Evolutionary conservation across 805 yeast genomes (phyloP).

Genomic region (Tetrapisispora iriomotensis): DNA sequence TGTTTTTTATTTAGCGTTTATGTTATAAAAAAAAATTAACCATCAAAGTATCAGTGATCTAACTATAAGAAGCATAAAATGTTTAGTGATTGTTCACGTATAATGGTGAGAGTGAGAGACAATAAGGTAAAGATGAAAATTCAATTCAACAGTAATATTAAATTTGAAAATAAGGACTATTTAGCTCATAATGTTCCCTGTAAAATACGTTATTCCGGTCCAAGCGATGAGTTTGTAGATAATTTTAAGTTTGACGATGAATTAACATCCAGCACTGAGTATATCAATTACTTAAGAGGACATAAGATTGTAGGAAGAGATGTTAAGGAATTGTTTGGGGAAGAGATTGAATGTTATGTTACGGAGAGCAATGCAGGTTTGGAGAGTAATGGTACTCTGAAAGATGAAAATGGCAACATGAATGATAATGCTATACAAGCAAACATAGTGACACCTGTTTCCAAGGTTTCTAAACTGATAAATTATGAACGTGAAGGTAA

Average conservation of each 20-base stretch:
- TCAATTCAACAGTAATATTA: constrained; percentile 1
- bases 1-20: too few relatives aligned
- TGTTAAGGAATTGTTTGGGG: constrained; percentile 2
- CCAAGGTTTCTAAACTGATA: constrained; percentile 7
- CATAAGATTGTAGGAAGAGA: constrained; percentile 27
- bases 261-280: too few relatives aligned
- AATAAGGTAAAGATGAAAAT: not conserved
- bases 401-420: not conserved
- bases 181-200: constrained; percentile 18
- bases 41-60: too few relatives aligned
- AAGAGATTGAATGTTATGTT: constrained; percentile 11
- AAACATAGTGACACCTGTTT: constrained; percentile 2
- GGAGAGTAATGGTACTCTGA: not conserved
- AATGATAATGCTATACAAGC: not conserved
- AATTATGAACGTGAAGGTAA: constrained; percentile 35
- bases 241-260: constrained; percentile 10
- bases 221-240: constrained; percentile 11
- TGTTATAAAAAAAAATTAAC: too few relatives aligned
- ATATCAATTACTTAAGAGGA: constrained; percentile 28
- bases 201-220: constrained; percentile 13
- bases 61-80: too few relatives aligned
- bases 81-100: too few relatives aligned
- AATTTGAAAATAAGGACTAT: constrained; percentile 4
- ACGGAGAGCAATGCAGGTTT: constrained; percentile 4
- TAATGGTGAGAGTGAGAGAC: not conserved